Evolutionary conservation across 2,329 filamentous ascomycete species (phyloP).

Genomic region (Fusarium sarcochroum): DNA sequence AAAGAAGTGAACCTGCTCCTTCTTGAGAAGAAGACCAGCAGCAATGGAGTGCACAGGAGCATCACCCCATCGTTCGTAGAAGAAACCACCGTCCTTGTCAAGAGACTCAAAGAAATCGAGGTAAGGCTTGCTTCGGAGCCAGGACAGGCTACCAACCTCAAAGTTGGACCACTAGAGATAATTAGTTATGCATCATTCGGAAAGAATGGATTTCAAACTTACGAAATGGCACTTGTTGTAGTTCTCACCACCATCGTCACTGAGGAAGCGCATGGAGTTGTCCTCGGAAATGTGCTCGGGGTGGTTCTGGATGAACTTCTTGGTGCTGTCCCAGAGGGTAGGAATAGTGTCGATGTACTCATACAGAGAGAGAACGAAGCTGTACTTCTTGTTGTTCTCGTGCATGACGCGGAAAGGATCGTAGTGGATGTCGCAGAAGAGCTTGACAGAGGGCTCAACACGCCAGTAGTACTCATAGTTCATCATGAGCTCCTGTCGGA

Average conservation of each 20-base stretch:
- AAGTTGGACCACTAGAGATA: slow-evolving; percentile 93
- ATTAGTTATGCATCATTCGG: slow-evolving; percentile 14
- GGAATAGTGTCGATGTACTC: slow-evolving; percentile 98
- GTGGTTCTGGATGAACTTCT: slow-evolving; percentile 92
- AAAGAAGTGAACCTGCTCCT: slow-evolving; percentile 98
- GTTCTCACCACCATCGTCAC: slow-evolving; percentile 88
- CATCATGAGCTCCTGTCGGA: slow-evolving; percentile 91
- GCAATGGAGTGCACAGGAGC: slow-evolving; percentile 99
- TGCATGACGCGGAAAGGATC: slow-evolving; percentile 98
- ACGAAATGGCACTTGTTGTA: slow-evolving; percentile 99
- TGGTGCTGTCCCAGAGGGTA: slow-evolving; percentile 94
- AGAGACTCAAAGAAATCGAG: slow-evolving; percentile 90
- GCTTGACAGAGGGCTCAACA: slow-evolving; percentile 95
- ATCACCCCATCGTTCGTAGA: slow-evolving; percentile 99
- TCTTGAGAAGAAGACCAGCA: slow-evolving; percentile 86
- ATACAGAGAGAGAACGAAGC: slow-evolving; percentile 94
- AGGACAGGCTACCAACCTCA: slow-evolving; percentile 93
- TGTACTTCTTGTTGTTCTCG: slow-evolving; percentile 98
- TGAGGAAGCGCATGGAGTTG: slow-evolving; percentile 93
- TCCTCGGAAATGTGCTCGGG: slow-evolving; percentile 88
- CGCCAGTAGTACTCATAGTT: slow-evolving; percentile 99
- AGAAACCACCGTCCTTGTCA: slow-evolving; percentile 94
- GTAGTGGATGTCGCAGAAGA: slow-evolving; percentile 95
- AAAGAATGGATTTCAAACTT: slow-evolving; percentile 53
- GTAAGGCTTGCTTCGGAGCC: slow-evolving; percentile 91